Evolutionary conservation across 1,284 basidiomycete genomes (phyloP).

Genomic region (Leccinum glutinopallens): DNA sequence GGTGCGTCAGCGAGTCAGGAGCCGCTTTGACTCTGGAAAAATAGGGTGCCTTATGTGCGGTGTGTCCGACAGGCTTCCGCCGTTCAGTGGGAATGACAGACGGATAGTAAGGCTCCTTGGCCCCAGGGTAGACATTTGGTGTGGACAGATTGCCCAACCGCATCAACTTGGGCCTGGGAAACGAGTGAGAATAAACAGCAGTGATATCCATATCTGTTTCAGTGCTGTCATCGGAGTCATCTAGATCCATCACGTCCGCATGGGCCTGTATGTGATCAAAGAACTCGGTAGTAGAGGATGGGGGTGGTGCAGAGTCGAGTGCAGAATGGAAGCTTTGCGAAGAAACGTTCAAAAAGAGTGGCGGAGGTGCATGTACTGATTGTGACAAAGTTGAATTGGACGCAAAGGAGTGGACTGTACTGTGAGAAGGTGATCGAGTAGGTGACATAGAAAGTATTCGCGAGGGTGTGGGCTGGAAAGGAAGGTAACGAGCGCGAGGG

Average conservation of each 20-base stretch:
- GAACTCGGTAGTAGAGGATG: constrained; percentile 40
- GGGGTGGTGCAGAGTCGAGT: constrained; percentile 56
- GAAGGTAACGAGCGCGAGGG: constrained; percentile 45
- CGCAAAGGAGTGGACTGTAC: constrained; percentile 34
- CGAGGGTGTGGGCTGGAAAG: constrained; percentile 24
- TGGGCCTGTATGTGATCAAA: constrained; percentile 50
- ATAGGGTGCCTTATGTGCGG: constrained; percentile 30
- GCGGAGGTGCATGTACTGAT: constrained; percentile 28
- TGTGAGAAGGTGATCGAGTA: constrained; percentile 31
- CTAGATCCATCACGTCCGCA: constrained; percentile 65
- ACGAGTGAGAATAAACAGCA: constrained; percentile 31
- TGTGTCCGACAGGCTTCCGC: constrained; percentile 43
- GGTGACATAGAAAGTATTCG: constrained; percentile 25
- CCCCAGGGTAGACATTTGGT: constrained; percentile 35
- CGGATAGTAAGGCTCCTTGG: constrained; percentile 34
- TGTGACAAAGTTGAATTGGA: constrained; percentile 34
- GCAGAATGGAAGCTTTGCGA: constrained; percentile 41
- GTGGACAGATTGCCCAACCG: constrained; percentile 44
- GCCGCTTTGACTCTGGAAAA: constrained; percentile 35
- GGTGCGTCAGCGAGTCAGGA: constrained; percentile 34
- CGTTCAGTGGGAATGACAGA: constrained; percentile 32
- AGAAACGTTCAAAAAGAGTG: constrained; percentile 40
- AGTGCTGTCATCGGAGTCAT: constrained; percentile 42
- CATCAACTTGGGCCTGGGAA: constrained; percentile 40
- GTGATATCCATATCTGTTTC: constrained; percentile 35